Evolutionary conservation across 164 flowering plant genomes (phyloP).

Genomic region (Macadamia integrifolia): DNA sequence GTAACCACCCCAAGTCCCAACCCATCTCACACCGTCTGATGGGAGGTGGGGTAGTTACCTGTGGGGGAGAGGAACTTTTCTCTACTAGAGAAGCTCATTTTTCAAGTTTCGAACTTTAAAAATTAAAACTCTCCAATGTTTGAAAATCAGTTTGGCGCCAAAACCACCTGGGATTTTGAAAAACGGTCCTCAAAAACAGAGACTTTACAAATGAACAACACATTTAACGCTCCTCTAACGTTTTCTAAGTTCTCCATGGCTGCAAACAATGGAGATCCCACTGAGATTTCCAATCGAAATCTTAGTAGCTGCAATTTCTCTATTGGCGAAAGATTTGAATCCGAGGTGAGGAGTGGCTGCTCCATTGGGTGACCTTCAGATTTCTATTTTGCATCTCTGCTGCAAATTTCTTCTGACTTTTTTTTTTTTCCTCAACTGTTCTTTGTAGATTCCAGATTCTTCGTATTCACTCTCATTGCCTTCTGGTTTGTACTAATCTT

Average conservation of each 20-base stretch:
- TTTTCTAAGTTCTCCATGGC: not conserved
- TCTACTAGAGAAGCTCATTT: too few relatives aligned
- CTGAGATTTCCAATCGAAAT: not conserved
- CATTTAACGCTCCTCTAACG: too few relatives aligned
- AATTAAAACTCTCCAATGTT: too few relatives aligned
- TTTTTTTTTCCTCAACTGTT: not conserved
- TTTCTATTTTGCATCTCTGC: not conserved
- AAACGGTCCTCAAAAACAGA: too few relatives aligned
- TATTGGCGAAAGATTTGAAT: not conserved
- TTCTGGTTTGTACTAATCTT: conserved; percentile 7
- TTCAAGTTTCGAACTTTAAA: too few relatives aligned
- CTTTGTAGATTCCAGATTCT: conserved; percentile 8
- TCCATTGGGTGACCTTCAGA: not conserved
- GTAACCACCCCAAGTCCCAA: too few relatives aligned
- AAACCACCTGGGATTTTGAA: too few relatives aligned
- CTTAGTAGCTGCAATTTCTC: not conserved
- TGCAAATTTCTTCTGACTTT: not conserved
- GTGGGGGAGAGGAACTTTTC: too few relatives aligned
- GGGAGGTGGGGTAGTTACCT: too few relatives aligned
- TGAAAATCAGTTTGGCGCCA: too few relatives aligned
- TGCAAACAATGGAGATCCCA: not conserved
- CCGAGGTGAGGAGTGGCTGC: conserved; percentile 2
- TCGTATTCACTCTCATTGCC: conserved; percentile 2
- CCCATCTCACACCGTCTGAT: too few relatives aligned
- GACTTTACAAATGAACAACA: too few relatives aligned